A percentile compares a stretch with the other conserved stretches of the same genome.
Evolutionary conservation across 352 stramenopile species (phyloP).

Genomic region (Globisporangium ultimum): DNA sequence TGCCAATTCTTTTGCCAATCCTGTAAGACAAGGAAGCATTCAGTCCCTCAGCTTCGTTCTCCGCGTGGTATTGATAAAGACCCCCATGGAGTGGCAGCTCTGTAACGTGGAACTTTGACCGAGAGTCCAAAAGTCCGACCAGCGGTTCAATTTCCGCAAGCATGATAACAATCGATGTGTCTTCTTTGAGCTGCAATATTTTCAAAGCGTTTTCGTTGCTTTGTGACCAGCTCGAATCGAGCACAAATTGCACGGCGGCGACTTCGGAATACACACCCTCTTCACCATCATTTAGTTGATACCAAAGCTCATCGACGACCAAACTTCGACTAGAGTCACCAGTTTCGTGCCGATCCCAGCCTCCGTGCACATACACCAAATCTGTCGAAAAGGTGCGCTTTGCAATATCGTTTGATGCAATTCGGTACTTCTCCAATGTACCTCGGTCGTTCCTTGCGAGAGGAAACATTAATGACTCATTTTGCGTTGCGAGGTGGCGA

Average conservation of each 20-base stretch:
- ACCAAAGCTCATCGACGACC: slow-evolving; percentile 44
- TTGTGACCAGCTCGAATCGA: slow-evolving; percentile 7
- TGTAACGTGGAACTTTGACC: slow-evolving; percentile 31
- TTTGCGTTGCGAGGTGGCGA: slow-evolving; percentile 25
- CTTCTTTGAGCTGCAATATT: slow-evolving; percentile 47
- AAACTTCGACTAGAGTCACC: not conserved
- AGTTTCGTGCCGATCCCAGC: slow-evolving; percentile 1
- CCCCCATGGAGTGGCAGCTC: slow-evolving; percentile 34
- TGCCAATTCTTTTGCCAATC: slow-evolving; percentile 5
- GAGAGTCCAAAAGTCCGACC: slow-evolving; percentile 23
- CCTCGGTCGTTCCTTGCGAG: slow-evolving; percentile 6
- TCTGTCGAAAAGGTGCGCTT: slow-evolving; percentile 39
- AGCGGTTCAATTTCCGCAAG: slow-evolving; percentile 42
- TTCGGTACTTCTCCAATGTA: slow-evolving; percentile 26
- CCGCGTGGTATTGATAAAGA: slow-evolving; percentile 45
- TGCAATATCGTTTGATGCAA: slow-evolving; percentile 16
- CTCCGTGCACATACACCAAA: slow-evolving; percentile 48
- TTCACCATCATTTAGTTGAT: slow-evolving; percentile 45
- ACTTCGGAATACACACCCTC: slow-evolving; percentile 11
- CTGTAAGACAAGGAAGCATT: slow-evolving; percentile 1
- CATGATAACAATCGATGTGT: slow-evolving; percentile 34
- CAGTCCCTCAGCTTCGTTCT: not conserved
- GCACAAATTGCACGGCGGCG: slow-evolving; percentile 8
- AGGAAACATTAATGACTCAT: slow-evolving; percentile 5
- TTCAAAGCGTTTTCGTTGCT: not conserved